Base-by-base conservation (phyloP, 2,329 filamentous ascomycete genomes). In the Hypoxylon sp. region DNA sequence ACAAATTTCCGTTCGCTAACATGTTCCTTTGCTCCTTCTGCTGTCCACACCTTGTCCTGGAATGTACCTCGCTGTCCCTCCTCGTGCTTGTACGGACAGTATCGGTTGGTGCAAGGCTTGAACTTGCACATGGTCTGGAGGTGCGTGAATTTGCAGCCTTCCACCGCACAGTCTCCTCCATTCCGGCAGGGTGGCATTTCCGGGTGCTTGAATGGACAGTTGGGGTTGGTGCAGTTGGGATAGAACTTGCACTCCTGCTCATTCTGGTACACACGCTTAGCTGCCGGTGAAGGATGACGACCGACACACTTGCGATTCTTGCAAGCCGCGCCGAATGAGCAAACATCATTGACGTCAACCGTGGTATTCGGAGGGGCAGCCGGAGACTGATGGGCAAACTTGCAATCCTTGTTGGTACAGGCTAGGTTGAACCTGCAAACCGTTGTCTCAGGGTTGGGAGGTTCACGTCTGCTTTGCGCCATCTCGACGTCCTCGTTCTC, bases 251-350 rank as follows among this genome's bases (percentile, higher is more conserved):
- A 97, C 76, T 97, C 91, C 79, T 92, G 90, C 79, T 96, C 92
- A 65, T 90, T 87, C 81, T 97, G 92, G 78, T 95, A 93, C 26
- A 91, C 90, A 56, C 88, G 83, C 78, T 90, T 93, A 73, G 92
- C 88, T 5, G 95, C 94, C 1, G 96, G 96, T 5, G 94, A 98
- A 2, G 96, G 96, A 80, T 99, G 96, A 65, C 94, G 92, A 31
- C 88, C 94, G 8, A 92, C 92, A 78, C 96, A 99, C 83, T 98
- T 98, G 76, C 89, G 87, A 85, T 98, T 99, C 83, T 96, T 97
- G 88, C 96, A 99, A 8, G 94, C 94, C 1, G 90, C 94, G 19
- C 94, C 95, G 75, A 92, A 98, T 17, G 87, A 87, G 83, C 96
- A 99, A 17, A 87, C 85, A 75, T 97, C 94, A 65, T 86, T 88